Evolutionary conservation across 352 stramenopile genomes (phyloP).

Genomic region (Pythium angustatum): DNA sequence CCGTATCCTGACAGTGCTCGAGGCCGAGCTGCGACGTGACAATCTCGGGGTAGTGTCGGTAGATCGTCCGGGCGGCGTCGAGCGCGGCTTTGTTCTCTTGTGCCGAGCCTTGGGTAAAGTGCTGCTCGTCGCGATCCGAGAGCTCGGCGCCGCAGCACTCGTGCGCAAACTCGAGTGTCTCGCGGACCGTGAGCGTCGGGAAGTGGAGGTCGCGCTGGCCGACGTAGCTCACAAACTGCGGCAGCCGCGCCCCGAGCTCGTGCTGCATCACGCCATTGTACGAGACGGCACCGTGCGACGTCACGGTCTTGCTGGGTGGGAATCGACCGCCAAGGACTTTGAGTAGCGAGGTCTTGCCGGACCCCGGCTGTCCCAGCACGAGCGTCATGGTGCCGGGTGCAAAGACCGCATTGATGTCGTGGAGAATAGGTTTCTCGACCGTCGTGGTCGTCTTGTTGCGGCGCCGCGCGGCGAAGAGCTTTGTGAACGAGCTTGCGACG

Average conservation of each 20-base stretch:
- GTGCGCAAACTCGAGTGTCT: slow-evolving; percentile 93
- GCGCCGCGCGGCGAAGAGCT: slow-evolving; percentile 10
- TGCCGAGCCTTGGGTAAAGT: neutral
- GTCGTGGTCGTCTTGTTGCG: neutral
- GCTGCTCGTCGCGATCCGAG: slow-evolving; percentile 3
- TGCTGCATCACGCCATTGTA: slow-evolving; percentile 39
- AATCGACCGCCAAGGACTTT: neutral
- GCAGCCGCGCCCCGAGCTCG: slow-evolving; percentile 34
- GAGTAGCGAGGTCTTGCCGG: neutral
- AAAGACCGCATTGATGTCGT: neutral
- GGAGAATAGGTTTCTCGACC: neutral
- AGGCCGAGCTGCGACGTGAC: slow-evolving; percentile 34
- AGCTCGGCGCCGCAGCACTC: slow-evolving; percentile 45
- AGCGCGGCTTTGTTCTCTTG: slow-evolving; percentile 20
- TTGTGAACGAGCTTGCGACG: neutral
- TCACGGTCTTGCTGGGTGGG: slow-evolving; percentile 1
- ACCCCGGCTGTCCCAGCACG: neutral
- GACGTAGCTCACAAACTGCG: slow-evolving; percentile 53
- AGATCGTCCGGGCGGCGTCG: slow-evolving; percentile 2
- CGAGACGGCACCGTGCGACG: slow-evolving; percentile 39
- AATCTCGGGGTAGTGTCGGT: slow-evolving; percentile 24
- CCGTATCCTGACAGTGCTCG: slow-evolving; percentile 36
- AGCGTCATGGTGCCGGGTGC: neutral
- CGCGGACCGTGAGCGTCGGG: slow-evolving; percentile 85
- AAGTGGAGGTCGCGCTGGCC: slow-evolving; percentile 28